Evolutionary conservation across 208 protist genomes (phyloP), one percentile per base, ranked within the genome.

Genomic region (Trypanosoma vivax): DNA sequence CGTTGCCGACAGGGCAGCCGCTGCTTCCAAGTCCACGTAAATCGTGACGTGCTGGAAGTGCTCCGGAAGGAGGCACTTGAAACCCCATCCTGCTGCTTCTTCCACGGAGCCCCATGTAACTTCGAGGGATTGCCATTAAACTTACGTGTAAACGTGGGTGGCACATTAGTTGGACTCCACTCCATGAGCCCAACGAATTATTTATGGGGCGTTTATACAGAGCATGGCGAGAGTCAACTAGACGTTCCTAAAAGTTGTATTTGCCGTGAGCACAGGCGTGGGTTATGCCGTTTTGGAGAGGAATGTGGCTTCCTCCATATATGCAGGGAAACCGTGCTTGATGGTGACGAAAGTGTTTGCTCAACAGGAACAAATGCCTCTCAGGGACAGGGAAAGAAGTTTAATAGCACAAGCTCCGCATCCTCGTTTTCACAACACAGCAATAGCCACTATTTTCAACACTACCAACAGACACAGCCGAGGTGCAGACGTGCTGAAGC

Each of bases 291-390:
- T 40, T 91, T 91, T 41, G 87, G 83, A 27, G 80, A 90, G 42
- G 82, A 90, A 33, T 94, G 87, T 70, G 76, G 70, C 29, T 94
- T 90, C 46, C 55, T 94, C 30, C 87, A 94, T 52, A 60, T 90
- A 16, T 94, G 87, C 54, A 73, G 83, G 13, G 51, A 82, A 25
- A 70, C 78, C 4, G 41, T 63, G 0, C 58, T 81, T 14, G 67
- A 60, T 43, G 45, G 50, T 38, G 65, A 58, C 40, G 65, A 83
- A 9, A 63, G 64, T 24, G 28, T 52, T 21, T 47, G 50, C 42
- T 21, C 42, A 25, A 50, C 48, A 7, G 33, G 42, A n/a, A 18
- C 33, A n/a, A 29, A 28, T 14, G 34, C 47, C 23, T 30, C 48
- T n/a, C 40, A 31, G 33, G 48, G 23, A 33, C 24, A 47, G 1